Evolutionary conservation across 2,329 filamentous ascomycete genomes (phyloP).

Genomic region (Colletotrichum tanaceti): DNA sequence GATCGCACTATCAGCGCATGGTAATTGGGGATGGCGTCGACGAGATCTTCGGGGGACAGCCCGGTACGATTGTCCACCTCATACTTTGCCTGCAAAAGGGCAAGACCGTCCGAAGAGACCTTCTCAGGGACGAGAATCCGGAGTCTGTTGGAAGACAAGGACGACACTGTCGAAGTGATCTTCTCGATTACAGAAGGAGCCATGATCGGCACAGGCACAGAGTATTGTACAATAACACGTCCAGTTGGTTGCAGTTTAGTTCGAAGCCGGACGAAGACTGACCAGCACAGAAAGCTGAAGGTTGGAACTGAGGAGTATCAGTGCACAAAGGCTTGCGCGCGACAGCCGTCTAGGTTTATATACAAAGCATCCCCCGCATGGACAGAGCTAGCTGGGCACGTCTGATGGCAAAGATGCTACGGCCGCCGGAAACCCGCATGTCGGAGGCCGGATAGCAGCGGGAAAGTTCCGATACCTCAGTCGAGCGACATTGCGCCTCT

Average conservation of each 20-base stretch:
- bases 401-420: slow-evolving; percentile 7
- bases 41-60: slow-evolving; percentile 71
- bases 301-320: background rate
- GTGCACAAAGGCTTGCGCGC: background rate
- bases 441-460: slow-evolving; percentile 7
- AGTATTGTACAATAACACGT: background rate
- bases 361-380: slow-evolving; percentile 27
- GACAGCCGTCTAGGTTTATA: slow-evolving; percentile 30
- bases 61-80: slow-evolving; percentile 76
- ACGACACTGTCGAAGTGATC: slow-evolving; percentile 36
- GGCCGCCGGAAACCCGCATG: slow-evolving; percentile 5
- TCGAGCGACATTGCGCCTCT: slow-evolving; percentile 16
- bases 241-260: background rate
- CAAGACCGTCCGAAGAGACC: slow-evolving; percentile 81
- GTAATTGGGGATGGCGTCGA: slow-evolving; percentile 75
- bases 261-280: background rate
- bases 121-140: slow-evolving; percentile 82
- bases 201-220: slow-evolving; percentile 16
- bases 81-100: slow-evolving; percentile 73
- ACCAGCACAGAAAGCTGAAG: background rate
- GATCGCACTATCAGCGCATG: slow-evolving; percentile 83
- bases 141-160: slow-evolving; percentile 44
- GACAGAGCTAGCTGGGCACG: background rate
- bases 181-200: slow-evolving; percentile 46
- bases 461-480: slow-evolving; percentile 2